Conservation (phyloP, 257 asterid genomes). For the Rhazya stricta region DNA sequence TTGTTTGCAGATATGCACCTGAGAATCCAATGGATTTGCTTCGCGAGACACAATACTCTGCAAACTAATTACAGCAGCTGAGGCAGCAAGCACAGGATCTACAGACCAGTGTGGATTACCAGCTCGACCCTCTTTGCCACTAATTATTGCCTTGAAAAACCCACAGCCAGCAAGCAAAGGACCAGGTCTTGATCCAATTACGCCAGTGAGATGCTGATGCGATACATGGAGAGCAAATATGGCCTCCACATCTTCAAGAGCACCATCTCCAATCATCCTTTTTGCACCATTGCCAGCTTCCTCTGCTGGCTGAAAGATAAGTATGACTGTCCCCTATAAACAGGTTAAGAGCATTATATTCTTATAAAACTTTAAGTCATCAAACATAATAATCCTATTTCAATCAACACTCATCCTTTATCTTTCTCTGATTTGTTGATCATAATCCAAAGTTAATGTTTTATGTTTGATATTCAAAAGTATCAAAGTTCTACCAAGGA, state of each 20-base stretch:
- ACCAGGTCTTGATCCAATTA: slow-evolving; percentile 80
- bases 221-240: slow-evolving; percentile 77
- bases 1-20: slow-evolving; percentile 33
- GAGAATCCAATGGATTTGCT: slow-evolving; percentile 81
- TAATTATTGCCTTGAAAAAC: slow-evolving; percentile 68
- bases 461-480: too few species aligned
- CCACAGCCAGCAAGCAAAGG: slow-evolving; percentile 92
- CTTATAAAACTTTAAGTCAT: not conserved
- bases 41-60: slow-evolving; percentile 90
- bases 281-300: slow-evolving; percentile 98
- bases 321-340: slow-evolving; percentile 75
- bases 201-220: slow-evolving; percentile 56
- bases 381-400: too few species aligned
- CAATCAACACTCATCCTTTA: too few species aligned
- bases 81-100: slow-evolving; percentile 74
- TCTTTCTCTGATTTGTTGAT: too few species aligned
- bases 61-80: slow-evolving; percentile 80
- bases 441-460: too few species aligned
- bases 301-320: slow-evolving; percentile 91
- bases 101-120: slow-evolving; percentile 35
- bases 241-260: slow-evolving; percentile 71
- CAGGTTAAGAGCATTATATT: not conserved
- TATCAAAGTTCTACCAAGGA: too few species aligned
- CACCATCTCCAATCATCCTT: slow-evolving; percentile 73
- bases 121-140: slow-evolving; percentile 20